phyloP scores from a whole-genome alignment of 1,284 basidiomycete genomes.

The Anthracocystis walkeri region DNA sequence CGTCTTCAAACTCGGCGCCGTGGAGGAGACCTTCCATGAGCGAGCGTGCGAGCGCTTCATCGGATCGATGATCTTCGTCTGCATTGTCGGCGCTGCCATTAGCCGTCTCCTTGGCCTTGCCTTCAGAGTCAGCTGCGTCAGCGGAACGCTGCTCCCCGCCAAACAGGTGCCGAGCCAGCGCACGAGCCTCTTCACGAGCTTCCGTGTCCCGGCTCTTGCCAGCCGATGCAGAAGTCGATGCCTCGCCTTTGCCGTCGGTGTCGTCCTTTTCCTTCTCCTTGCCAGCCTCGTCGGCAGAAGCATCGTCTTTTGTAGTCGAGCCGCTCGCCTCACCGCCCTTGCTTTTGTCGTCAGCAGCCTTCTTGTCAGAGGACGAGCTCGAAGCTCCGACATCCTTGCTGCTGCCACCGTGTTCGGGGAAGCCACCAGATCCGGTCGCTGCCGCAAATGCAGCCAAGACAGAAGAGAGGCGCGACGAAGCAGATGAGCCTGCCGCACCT shows the following conservation, averaged over 20 bases:
- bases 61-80: constrained; percentile 30
- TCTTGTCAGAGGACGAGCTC: constrained; percentile 56
- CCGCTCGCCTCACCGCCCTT: constrained; percentile 55
- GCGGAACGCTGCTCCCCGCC: constrained; percentile 18
- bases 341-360: constrained; percentile 10
- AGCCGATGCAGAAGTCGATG: constrained; percentile 17
- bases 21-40: constrained; percentile 58
- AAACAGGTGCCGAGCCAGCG: constrained; percentile 35
- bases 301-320: constrained; percentile 1
- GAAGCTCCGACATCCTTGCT: constrained; percentile 74
- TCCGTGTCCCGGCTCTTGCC: constrained; percentile 16
- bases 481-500: constrained; percentile 22
- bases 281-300: constrained; percentile 2
- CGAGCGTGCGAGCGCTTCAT: constrained; percentile 55
- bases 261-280: constrained; percentile 5
- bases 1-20: constrained; percentile 55
- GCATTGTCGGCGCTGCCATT: constrained; percentile 3
- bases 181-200: constrained; percentile 43
- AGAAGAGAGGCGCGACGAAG: constrained; percentile 78
- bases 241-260: constrained; percentile 10
- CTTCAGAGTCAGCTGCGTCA: constrained; percentile 26
- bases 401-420: constrained; percentile 63
- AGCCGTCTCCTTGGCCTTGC: constrained; percentile 18
- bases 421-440: constrained; percentile 72
- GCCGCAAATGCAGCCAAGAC: constrained; percentile 88